Conservation (phyloP, 1,284 basidiomycete species). For the Apiotrichum mycotoxinovorans region DNA sequence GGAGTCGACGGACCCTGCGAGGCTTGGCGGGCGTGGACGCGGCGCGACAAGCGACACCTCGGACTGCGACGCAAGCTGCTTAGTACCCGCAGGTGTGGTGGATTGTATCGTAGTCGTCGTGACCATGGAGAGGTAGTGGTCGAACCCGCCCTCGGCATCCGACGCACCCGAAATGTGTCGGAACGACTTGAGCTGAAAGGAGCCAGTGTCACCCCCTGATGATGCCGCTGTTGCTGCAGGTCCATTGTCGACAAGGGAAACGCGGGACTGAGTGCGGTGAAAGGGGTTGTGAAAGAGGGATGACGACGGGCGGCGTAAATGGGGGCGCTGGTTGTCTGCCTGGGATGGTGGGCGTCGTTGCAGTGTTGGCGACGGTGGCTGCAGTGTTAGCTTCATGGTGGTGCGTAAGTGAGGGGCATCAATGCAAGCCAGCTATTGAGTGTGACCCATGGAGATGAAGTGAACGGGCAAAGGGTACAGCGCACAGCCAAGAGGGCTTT, state of each 20-base stretch:
- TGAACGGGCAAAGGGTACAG: too few species aligned
- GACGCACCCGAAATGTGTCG: conserved; percentile 43
- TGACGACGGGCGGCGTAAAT: conserved; percentile 34
- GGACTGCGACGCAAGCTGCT: not conserved
- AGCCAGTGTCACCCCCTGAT: conserved; percentile 32
- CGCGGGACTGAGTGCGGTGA: conserved; percentile 32
- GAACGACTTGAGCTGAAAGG: conserved; percentile 46
- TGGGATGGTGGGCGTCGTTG: conserved; percentile 1
- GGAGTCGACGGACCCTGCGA: conserved; percentile 25
- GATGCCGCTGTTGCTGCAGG: too few species aligned
- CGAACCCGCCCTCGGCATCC: conserved; percentile 12
- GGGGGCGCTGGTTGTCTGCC: not conserved
- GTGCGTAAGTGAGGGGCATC: not conserved
- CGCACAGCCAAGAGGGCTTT: too few species aligned
- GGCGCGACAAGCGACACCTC: conserved; percentile 5
- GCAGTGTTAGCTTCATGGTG: conserved; percentile 1
- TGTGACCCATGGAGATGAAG: not conserved
- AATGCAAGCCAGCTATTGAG: not conserved
- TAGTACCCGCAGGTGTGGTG: not conserved
- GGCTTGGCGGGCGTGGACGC: conserved; percentile 31
- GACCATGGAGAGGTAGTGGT: conserved; percentile 7
- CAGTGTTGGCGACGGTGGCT: conserved; percentile 6
- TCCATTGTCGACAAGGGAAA: conserved; percentile 30
- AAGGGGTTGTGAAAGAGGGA: conserved; percentile 40
- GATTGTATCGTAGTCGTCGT: not conserved